Evolutionary conservation across 163 green algal species (phyloP), one percentile per base, ranked within the genome.

Genomic region (Dunaliella salina): DNA sequence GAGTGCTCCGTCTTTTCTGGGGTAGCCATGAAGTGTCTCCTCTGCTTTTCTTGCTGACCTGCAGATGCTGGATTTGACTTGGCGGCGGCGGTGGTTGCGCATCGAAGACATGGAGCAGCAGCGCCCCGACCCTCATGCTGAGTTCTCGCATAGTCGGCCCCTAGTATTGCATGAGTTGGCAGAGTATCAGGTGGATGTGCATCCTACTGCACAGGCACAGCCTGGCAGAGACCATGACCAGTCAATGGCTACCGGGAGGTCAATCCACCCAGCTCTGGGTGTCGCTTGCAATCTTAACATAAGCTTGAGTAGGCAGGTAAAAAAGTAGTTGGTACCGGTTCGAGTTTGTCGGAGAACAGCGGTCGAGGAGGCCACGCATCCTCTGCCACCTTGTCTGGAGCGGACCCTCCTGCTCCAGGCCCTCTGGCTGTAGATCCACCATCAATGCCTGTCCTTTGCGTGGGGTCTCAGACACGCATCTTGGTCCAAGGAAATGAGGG

Each of bases 31-130:
- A n/a, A n/a, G n/a, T n/a, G n/a, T n/a, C n/a, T n/a, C 40, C 40
- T 50, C 40, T 50, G 40, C 40, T 8, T 50, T 8, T 15, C 40
- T 3, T 50, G 40, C 40, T 50, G 40, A 3, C 8, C 40, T 8
- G 40, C 40, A 50, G 40, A 50, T 50, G 40, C 40, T 50, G 40
- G 83, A 89, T 30, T 34, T 78, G 15, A 22, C 20, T 3, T 89
- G 83, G 83, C 67, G 87, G 17, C 80, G 87, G 15, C 82, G 63
- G 33, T 89, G 87, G 87, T 33, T 40, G 46, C 59, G 84, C 25
- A 30, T 84, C 32, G 83, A 87, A 33, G 80, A 84, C 32, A 45
- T 11, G 0, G 79, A 82, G 33, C n/a, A 35, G 15, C 32, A 45
- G n/a, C 30, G 79, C 12, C 79, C 79, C 22, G 79, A 82, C 79